Conservation (phyloP, 2,329 filamentous ascomycete species). For the Alternaria conjuncta region DNA sequence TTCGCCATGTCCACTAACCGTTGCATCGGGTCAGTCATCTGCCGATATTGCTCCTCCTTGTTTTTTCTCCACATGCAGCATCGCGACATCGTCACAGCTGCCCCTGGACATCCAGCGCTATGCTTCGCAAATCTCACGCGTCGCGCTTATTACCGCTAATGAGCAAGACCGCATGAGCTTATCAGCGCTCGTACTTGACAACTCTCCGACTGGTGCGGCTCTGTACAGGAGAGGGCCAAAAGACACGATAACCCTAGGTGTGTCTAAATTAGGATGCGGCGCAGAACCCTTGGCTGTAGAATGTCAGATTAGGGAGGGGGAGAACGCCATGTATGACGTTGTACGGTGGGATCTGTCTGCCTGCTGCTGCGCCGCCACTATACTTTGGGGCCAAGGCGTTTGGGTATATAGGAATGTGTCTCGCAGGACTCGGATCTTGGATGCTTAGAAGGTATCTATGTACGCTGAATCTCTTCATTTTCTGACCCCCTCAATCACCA, state of each 20-base stretch:
- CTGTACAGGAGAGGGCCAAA: background rate
- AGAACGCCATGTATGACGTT: background rate
- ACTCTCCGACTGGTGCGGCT: background rate
- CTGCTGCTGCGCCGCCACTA: background rate
- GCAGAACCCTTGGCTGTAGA: background rate
- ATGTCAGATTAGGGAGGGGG: background rate
- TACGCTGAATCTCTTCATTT: background rate
- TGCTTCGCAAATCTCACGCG: background rate
- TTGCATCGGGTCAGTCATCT: background rate
- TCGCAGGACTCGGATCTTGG: background rate
- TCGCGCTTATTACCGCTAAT: background rate
- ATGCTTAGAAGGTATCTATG: background rate
- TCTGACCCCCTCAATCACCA: background rate
- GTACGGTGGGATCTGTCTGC: background rate
- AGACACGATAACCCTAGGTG: background rate
- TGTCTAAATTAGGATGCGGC: background rate
- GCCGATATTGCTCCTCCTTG: background rate
- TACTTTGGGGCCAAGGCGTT: background rate
- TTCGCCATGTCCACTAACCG: background rate
- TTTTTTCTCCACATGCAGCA: background rate
- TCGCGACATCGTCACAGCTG: background rate
- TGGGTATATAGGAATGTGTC: background rate
- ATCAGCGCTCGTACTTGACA: background rate
- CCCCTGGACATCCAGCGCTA: background rate
- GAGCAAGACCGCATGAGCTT: background rate